Evolutionary conservation across 2,329 filamentous ascomycete genomes (phyloP).

Genomic region (Talaromyces sp.): DNA sequence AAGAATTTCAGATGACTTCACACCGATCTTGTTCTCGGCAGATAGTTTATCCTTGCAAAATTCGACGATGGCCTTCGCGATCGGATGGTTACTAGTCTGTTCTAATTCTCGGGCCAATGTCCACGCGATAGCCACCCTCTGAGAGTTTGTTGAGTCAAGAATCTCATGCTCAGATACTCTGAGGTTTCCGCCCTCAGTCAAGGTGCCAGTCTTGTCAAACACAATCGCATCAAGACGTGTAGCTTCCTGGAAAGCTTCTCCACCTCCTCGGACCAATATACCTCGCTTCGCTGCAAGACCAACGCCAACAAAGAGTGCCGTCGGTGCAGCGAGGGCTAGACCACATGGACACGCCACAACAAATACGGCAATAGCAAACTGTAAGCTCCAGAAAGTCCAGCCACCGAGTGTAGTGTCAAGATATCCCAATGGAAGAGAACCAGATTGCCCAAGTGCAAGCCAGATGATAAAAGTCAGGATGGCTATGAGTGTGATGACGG

Average conservation of each 20-base stretch:
- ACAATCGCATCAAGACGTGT: conserved; percentile 74
- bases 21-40: conserved; percentile 16
- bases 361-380: conserved; percentile 77
- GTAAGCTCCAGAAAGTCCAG: conserved; percentile 54
- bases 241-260: conserved; percentile 81
- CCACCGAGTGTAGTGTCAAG: conserved; percentile 46
- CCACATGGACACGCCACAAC: conserved; percentile 85
- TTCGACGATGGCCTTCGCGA: conserved; percentile 53
- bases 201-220: conserved; percentile 84
- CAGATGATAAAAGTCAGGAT: conserved; percentile 48
- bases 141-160: conserved; percentile 30
- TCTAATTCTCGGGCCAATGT: conserved; percentile 52
- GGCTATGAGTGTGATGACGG: conserved; percentile 47
- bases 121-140: conserved; percentile 41
- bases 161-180: conserved; percentile 52
- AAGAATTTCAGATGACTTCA: conserved; percentile 42
- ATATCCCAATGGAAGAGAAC: conserved; percentile 48
- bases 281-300: conserved; percentile 75
- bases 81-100: conserved; percentile 58
- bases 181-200: conserved; percentile 64
- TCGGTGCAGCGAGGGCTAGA: conserved; percentile 78
- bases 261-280: conserved; percentile 78
- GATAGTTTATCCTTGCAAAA: conserved; percentile 42
- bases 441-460: conserved; percentile 44
- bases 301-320: conserved; percentile 78